Conservation (phyloP, 2,329 filamentous ascomycete species). For the Fusarium anthophilum region DNA sequence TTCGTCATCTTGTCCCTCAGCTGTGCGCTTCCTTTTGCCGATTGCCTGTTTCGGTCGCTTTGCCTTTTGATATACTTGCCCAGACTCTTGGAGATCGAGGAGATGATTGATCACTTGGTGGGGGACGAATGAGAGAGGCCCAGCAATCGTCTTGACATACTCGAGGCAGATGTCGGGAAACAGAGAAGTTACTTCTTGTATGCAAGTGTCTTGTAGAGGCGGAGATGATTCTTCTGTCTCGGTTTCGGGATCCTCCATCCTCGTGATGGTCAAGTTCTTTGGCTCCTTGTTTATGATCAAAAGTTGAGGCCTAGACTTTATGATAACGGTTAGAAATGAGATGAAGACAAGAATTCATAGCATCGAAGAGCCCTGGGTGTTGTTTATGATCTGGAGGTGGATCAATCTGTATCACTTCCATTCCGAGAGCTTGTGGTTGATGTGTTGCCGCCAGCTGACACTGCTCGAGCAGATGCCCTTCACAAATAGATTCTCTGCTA, state of each 20-base stretch:
- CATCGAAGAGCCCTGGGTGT: background rate
- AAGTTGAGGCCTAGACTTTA: background rate
- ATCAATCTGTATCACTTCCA: background rate
- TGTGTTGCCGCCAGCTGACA: background rate
- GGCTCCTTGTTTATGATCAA: background rate
- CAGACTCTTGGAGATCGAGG: constrained; percentile 52
- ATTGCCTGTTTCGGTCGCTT: constrained; percentile 31
- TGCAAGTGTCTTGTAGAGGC: constrained; percentile 13
- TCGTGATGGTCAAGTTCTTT: background rate
- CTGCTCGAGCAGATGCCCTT: background rate
- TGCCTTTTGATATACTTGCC: constrained; percentile 48
- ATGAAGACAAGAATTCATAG: background rate
- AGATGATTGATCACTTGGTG: constrained; percentile 50
- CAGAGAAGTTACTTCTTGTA: constrained; percentile 37
- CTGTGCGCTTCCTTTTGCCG: constrained; percentile 55
- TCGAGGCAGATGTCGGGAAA: constrained; percentile 59
- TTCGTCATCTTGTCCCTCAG: constrained; percentile 32
- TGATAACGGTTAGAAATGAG: constrained; percentile 10
- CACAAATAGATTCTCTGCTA: background rate
- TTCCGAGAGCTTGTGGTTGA: background rate
- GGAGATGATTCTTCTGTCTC: background rate
- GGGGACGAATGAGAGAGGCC: constrained; percentile 42
- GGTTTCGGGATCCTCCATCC: constrained; percentile 12
- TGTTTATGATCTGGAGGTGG: background rate
- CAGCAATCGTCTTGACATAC: constrained; percentile 46